Evolutionary conservation across 2,329 filamentous ascomycete species (phyloP).

Genomic region (Botrytis paeoniae): DNA sequence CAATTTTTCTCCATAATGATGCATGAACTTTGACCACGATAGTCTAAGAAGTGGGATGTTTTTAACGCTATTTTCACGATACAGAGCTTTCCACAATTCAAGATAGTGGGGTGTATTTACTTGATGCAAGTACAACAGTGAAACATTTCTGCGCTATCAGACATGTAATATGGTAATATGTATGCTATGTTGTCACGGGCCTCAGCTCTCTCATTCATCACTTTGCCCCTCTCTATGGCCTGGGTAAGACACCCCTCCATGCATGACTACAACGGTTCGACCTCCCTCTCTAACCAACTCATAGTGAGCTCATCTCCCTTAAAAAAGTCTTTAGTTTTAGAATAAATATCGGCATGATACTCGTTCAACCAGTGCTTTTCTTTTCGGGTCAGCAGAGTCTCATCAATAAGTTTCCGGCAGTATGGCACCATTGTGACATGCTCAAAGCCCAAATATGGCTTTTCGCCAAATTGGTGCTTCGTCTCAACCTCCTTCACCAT

Average conservation of each 20-base stretch:
- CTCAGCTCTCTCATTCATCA: neutral
- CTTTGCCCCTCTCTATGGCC: neutral
- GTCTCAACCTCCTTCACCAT: conserved; percentile 89
- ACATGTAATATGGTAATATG: neutral
- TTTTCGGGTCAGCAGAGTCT: conserved; percentile 62
- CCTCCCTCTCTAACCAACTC: conserved; percentile 85
- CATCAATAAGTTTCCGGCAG: conserved; percentile 83
- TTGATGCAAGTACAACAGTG: conserved; percentile 11
- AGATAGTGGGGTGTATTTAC: neutral
- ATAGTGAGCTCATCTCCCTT: conserved; percentile 66
- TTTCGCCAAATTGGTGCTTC: conserved; percentile 84
- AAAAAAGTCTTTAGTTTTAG: conserved; percentile 78
- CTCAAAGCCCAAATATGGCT: conserved; percentile 92
- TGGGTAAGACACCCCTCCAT: neutral
- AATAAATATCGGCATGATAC: conserved; percentile 76
- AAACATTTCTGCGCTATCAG: conserved; percentile 8
- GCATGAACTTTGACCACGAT: conserved; percentile 13
- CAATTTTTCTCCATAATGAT: conserved; percentile 2
- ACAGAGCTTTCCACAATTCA: conserved; percentile 13
- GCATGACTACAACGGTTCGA: conserved; percentile 48
- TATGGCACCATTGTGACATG: conserved; percentile 97
- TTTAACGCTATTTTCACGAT: neutral
- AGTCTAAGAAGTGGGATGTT: conserved; percentile 14
- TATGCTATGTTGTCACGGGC: conserved; percentile 7
- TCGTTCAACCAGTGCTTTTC: conserved; percentile 87